Conservation (phyloP, 331 rosid genomes). For the Dryas integrifolia region DNA sequence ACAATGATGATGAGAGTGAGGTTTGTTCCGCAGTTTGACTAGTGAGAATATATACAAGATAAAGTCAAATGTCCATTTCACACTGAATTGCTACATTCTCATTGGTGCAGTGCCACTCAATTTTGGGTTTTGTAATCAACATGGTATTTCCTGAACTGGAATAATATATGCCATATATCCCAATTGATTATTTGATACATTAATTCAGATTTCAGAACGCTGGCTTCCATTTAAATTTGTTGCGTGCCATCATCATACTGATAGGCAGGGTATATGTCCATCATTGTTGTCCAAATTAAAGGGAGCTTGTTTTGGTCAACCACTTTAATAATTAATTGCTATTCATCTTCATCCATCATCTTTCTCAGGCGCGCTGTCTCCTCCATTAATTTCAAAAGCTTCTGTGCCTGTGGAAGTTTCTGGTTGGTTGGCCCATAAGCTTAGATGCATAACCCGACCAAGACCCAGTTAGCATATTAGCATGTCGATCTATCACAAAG, state of each 20-base stretch:
- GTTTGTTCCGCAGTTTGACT: constrained; percentile 9
- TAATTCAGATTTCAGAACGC: background rate
- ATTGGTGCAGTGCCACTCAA: constrained; percentile 3
- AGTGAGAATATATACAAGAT: background rate
- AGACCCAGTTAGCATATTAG: background rate
- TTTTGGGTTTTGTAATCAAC: background rate
- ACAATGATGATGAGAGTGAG: constrained; percentile 14
- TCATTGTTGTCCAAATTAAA: constrained; percentile 45
- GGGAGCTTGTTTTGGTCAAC: constrained; percentile 48
- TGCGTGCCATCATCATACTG: constrained; percentile 40
- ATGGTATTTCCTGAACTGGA: constrained; percentile 7
- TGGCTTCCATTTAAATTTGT: constrained; percentile 16
- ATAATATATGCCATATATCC: background rate
- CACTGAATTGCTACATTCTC: constrained; percentile 12
- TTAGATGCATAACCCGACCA: too few relatives aligned
- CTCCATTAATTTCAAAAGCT: too few relatives aligned
- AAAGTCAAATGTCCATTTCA: constrained; percentile 20
- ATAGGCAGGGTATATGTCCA: constrained; percentile 10
- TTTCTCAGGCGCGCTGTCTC: background rate
- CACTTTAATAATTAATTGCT: constrained; percentile 37
- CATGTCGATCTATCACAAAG: background rate
- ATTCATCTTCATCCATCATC: constrained; percentile 27
- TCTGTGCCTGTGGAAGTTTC: too few relatives aligned
- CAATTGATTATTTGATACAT: constrained; percentile 3
- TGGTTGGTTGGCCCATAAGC: too few relatives aligned